Evolutionary conservation across 2,329 filamentous ascomycete species (phyloP).

Genomic region (Byssoonygena ceratinophila): DNA sequence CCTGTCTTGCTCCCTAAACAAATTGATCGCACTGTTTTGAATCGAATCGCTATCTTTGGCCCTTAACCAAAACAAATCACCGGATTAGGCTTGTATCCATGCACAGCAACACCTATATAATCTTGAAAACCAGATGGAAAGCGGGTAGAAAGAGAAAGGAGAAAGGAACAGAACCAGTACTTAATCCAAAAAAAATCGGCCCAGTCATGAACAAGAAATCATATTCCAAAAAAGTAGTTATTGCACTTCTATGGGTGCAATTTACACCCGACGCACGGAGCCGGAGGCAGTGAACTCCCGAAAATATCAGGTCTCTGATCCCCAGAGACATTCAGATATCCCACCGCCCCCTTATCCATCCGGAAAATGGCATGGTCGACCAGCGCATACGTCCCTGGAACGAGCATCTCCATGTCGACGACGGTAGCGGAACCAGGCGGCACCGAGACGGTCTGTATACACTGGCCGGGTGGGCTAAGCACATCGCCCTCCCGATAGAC

Average conservation of each 20-base stretch:
- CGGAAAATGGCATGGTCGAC: conserved; percentile 30
- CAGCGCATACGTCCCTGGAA: conserved; percentile 28
- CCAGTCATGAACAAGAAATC: neutral
- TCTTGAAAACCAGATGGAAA: too few species aligned
- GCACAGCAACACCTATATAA: too few species aligned
- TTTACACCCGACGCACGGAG: conserved; percentile 27
- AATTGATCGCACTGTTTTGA: neutral
- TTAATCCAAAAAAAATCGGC: neutral
- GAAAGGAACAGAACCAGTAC: too few species aligned
- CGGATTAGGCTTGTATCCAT: too few species aligned
- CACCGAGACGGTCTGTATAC: conserved; percentile 23
- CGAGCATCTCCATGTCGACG: conserved; percentile 26
- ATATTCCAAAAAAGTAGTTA: neutral
- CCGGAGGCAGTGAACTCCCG: conserved; percentile 21
- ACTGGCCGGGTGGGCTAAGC: conserved; percentile 23
- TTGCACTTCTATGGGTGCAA: conserved; percentile 21
- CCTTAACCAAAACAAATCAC: too few species aligned
- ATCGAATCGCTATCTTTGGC: neutral
- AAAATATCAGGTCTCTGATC: conserved; percentile 23
- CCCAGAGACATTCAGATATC: conserved; percentile 28
- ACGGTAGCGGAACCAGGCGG: conserved; percentile 25
- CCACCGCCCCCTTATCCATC: conserved; percentile 29
- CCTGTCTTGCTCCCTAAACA: too few species aligned
- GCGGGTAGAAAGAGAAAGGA: too few species aligned
- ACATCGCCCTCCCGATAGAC: conserved; percentile 28